A percentile compares a stretch with the other conserved stretches of the same genome.
Conservation (phyloP, 495 filamentous ascomycete genomes). For the Aspergillus egyptiacus region DNA sequence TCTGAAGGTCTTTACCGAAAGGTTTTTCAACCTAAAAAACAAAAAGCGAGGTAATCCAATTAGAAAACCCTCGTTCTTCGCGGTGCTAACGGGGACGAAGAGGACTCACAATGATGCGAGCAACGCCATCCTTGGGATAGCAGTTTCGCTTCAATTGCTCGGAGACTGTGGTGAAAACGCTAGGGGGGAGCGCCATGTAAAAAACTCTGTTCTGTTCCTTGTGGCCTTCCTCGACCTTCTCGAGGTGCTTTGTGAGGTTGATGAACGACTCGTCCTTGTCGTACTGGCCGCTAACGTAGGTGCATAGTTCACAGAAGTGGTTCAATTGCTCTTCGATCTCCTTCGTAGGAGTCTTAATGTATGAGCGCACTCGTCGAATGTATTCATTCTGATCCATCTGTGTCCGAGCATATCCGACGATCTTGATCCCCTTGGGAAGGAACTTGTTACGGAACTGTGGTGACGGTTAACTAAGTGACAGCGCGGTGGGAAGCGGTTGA, state of each 20-base stretch:
- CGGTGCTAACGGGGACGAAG: neutral
- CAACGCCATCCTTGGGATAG: conserved; percentile 84
- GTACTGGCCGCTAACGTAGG: conserved; percentile 94
- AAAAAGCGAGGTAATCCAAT: conserved; percentile 9
- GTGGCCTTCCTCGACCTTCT: conserved; percentile 76
- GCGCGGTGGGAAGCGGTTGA: neutral
- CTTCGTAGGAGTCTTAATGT: conserved; percentile 98
- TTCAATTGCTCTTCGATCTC: conserved; percentile 92
- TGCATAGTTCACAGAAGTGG: conserved; percentile 80
- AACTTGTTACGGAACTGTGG: conserved; percentile 93
- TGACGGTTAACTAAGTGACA: conserved; percentile 19
- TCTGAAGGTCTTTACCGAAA: conserved; percentile 93
- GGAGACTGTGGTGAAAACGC: conserved; percentile 95
- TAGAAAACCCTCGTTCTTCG: neutral
- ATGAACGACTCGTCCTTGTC: conserved; percentile 94
- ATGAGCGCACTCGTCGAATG: conserved; percentile 86
- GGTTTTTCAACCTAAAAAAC: conserved; percentile 86
- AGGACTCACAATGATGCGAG: conserved; percentile 79
- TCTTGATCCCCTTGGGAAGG: conserved; percentile 93
- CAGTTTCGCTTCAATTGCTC: conserved; percentile 95
- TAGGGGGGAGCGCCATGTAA: conserved; percentile 98
- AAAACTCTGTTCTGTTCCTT: conserved; percentile 88
- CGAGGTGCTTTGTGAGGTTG: conserved; percentile 80
- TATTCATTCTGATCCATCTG: conserved; percentile 99
- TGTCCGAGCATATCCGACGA: conserved; percentile 98